A percentile compares a stretch with the other conserved stretches of the same genome.
Evolutionary conservation across 163 green algal species (phyloP).

Genomic region (Trebouxiophyceae sp.): DNA sequence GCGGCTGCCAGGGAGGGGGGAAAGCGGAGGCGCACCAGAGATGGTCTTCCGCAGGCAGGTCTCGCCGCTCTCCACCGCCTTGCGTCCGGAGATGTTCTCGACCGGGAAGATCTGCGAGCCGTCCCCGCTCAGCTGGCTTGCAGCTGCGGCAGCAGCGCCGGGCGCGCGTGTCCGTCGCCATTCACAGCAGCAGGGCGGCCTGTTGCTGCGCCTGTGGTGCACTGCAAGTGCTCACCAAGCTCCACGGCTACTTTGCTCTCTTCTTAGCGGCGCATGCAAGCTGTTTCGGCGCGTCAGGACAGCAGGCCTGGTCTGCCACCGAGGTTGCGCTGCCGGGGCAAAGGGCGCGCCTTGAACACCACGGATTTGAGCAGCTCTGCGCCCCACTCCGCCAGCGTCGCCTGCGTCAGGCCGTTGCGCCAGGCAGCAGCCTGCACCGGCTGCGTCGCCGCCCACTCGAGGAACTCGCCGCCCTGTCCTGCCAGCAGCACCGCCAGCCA

Average conservation of each 20-base stretch:
- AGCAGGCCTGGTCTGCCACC: no score
- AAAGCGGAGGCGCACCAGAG: constrained; percentile 7
- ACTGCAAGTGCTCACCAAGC: no score
- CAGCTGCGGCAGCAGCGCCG: no score
- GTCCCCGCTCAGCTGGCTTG: no score
- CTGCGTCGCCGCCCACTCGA: constrained; percentile 22
- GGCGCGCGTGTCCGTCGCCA: no score
- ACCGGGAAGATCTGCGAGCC: constrained; percentile 42
- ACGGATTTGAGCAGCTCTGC: constrained; percentile 28
- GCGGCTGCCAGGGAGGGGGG: no score
- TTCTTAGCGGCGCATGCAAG: no score
- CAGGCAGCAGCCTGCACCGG: constrained; percentile 5
- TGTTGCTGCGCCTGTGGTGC: no score
- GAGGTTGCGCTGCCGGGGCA: no score
- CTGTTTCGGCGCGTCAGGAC: no score
- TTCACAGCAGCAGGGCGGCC: no score
- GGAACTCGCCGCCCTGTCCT: constrained; percentile 8
- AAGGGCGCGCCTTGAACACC: constrained; percentile 31
- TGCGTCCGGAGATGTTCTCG: constrained; percentile 40
- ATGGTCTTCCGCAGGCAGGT: constrained; percentile 47
- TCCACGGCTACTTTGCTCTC: no score
- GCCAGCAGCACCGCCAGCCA: constrained; percentile 43
- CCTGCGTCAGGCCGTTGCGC: not conserved
- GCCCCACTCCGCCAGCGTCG: constrained; percentile 21
- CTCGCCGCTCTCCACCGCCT: constrained; percentile 37